These are phyloP conservation scores for Claviceps humidiphila DNA, from an alignment of 2,329 filamentous ascomycete genomes.

Conservation along the genomic window DNA sequence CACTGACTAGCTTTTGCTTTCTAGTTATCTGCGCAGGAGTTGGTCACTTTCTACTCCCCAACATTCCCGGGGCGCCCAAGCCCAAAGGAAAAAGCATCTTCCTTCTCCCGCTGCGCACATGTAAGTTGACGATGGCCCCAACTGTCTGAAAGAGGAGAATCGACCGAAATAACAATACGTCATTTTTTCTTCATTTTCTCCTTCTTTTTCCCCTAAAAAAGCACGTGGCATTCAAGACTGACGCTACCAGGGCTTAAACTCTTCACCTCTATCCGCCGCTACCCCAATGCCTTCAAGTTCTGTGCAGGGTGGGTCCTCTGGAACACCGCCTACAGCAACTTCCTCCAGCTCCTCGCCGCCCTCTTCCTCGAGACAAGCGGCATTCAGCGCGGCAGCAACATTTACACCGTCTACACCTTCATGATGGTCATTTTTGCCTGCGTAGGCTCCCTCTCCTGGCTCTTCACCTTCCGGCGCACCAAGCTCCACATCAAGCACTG, in stretches of 20 bases:
- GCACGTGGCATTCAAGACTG: too few relatives aligned
- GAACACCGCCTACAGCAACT: constrained; percentile 11
- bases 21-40: constrained; percentile 7
- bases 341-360: constrained; percentile 7
- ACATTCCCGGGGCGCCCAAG: constrained; percentile 6
- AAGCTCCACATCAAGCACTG: constrained; percentile 8
- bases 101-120: constrained; percentile 9
- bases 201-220: too few relatives aligned
- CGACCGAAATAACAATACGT: too few relatives aligned
- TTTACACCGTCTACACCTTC: constrained; percentile 11
- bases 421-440: constrained; percentile 10
- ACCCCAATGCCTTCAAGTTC: constrained; percentile 12
- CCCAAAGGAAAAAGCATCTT: constrained; percentile 7
- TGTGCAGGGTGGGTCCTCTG: constrained; percentile 11
- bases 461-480: constrained; percentile 6
- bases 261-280: constrained; percentile 8
- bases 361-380: constrained; percentile 10
- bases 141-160: not conserved
- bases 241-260: constrained; percentile 7
- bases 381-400: constrained; percentile 8
- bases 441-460: constrained; percentile 9
- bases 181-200: too few relatives aligned
- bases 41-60: constrained; percentile 10
- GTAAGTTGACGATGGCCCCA: constrained; percentile 1
- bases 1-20: not conserved